Percentiles rank a stretch among this genome's conserved stretches.
Conservation (phyloP, 805 yeast genomes). For the Wickerhamomyces xylosicus region DNA sequence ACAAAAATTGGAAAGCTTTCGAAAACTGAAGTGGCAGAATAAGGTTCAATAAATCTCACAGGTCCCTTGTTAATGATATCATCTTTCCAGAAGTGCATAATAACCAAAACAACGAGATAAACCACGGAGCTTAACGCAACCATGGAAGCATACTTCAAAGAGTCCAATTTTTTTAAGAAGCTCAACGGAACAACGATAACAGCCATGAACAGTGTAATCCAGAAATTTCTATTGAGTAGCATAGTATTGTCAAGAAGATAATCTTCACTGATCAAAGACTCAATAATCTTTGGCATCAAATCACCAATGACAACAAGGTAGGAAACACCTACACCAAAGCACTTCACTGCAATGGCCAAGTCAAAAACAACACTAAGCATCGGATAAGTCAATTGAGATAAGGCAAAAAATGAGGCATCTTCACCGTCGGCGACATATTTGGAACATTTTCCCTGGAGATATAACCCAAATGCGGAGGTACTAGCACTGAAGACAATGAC, state of each 20-base stretch:
- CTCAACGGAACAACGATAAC: slow-evolving; percentile 42
- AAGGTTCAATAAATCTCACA: slow-evolving; percentile 37
- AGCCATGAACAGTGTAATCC: slow-evolving; percentile 51
- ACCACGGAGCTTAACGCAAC: slow-evolving; percentile 75
- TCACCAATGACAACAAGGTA: slow-evolving; percentile 65
- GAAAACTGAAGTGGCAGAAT: slow-evolving; percentile 36
- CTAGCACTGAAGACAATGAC: slow-evolving; percentile 54
- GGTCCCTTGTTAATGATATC: slow-evolving; percentile 48
- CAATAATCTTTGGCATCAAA: slow-evolving; percentile 50
- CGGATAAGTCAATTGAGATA: slow-evolving; percentile 53
- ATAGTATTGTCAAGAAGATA: slow-evolving; percentile 11
- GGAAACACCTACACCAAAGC: slow-evolving; percentile 62
- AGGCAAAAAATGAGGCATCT: slow-evolving; percentile 50
- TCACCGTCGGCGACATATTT: slow-evolving; percentile 41
- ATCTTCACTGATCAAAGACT: slow-evolving; percentile 16
- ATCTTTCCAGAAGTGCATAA: slow-evolving; percentile 53
- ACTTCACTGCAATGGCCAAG: slow-evolving; percentile 58
- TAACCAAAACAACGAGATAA: slow-evolving; percentile 63
- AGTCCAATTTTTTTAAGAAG: slow-evolving; percentile 64
- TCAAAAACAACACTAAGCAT: slow-evolving; percentile 52
- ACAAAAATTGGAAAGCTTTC: slow-evolving; percentile 84
- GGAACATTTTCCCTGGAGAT: slow-evolving; percentile 50
- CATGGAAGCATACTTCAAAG: slow-evolving; percentile 77
- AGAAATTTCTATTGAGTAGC: slow-evolving; percentile 36
- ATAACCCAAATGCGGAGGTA: slow-evolving; percentile 59